A percentile compares a stretch with the other conserved stretches of the same genome.
Conservation (phyloP, 176 grass and related monocot species). For the Areca catechu region DNA sequence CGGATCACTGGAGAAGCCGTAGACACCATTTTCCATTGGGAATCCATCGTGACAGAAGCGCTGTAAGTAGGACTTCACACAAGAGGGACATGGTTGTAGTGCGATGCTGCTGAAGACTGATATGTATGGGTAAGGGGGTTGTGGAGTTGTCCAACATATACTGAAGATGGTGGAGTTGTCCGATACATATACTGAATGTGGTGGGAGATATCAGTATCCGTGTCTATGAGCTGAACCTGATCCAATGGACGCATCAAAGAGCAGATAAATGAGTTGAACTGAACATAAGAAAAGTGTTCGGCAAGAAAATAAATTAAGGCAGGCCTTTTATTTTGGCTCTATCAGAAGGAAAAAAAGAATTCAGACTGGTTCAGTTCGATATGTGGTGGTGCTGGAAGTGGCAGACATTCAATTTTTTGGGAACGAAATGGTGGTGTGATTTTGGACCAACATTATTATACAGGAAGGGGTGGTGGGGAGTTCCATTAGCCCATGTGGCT, state of each 20-base stretch:
- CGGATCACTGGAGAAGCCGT: conserved; percentile 22
- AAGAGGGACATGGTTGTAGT: conserved; percentile 24
- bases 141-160: conserved; percentile 1
- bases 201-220: not conserved
- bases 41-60: conserved; percentile 23
- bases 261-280: too few species aligned
- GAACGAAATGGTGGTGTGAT: too few species aligned
- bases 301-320: too few species aligned
- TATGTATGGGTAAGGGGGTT: not conserved
- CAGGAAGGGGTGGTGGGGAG: not conserved
- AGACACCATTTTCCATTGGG: not conserved
- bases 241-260: not conserved
- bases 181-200: not conserved
- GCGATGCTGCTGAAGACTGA: not conserved
- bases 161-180: not conserved
- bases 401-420: too few species aligned
- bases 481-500: not conserved
- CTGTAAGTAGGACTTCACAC: conserved; percentile 3
- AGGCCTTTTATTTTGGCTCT: too few species aligned
- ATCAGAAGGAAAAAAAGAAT: too few species aligned
- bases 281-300: too few species aligned
- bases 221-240: not conserved
- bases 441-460: not conserved
- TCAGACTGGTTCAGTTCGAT: too few species aligned
- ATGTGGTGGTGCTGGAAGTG: too few species aligned